Evolutionary conservation across 2,329 filamentous ascomycete species (phyloP).

Genomic region (Diaporthe sp.): DNA sequence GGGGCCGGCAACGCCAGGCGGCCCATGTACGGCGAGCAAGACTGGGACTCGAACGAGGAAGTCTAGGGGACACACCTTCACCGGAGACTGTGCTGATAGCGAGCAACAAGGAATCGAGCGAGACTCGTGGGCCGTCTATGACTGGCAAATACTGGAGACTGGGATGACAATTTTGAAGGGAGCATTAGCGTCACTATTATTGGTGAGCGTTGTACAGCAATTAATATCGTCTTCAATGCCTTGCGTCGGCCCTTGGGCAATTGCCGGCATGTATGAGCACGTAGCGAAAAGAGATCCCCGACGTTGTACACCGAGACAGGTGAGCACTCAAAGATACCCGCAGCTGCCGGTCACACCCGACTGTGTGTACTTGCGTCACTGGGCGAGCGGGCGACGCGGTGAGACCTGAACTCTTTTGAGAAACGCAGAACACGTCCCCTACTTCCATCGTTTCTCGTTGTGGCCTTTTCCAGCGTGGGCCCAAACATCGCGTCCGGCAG

Average conservation of each 20-base stretch:
- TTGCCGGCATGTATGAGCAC: conserved; percentile 20
- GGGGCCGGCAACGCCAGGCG: conserved; percentile 55
- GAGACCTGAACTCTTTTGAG: neutral
- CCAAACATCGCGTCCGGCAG: neutral
- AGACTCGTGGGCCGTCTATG: conserved; percentile 18
- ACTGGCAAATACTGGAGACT: conserved; percentile 8
- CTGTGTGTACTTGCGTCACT: conserved; percentile 23
- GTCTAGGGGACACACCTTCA: conserved; percentile 50
- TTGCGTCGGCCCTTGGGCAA: conserved; percentile 3
- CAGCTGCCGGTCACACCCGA: conserved; percentile 1
- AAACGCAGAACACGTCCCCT: neutral
- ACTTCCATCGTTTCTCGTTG: neutral
- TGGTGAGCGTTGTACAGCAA: conserved; percentile 25
- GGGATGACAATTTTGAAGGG: neutral
- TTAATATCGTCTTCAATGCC: conserved; percentile 29
- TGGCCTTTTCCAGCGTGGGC: neutral
- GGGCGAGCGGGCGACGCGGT: conserved; percentile 2
- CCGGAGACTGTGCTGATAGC: conserved; percentile 14
- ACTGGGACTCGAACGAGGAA: conserved; percentile 75
- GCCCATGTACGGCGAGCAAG: conserved; percentile 72
- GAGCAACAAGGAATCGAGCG: conserved; percentile 14
- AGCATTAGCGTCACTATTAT: conserved; percentile 14
- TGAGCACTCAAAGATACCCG: neutral
- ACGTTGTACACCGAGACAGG: too few relatives aligned
- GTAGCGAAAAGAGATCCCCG: neutral